phyloP scores from a whole-genome alignment of 2,329 filamentous ascomycete species.

The Fusarium vanettenii region DNA sequence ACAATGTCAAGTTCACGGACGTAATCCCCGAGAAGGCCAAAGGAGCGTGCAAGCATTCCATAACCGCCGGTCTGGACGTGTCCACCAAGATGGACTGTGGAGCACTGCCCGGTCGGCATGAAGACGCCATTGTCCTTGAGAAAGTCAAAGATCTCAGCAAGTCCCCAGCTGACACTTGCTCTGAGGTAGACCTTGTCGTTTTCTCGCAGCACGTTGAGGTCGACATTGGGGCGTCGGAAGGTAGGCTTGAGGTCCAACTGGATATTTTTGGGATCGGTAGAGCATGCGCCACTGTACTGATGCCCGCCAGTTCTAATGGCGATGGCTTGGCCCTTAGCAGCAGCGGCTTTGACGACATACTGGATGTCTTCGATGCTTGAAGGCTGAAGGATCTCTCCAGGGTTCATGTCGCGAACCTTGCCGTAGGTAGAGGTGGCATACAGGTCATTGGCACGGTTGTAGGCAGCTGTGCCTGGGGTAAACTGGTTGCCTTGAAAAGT shows the following conservation, averaged over 20 bases:
- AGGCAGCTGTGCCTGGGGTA: constrained; percentile 1
- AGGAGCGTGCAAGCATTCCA: constrained; percentile 59
- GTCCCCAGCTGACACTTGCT: constrained; percentile 54
- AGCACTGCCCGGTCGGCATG: constrained; percentile 59
- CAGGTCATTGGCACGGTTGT: constrained; percentile 43
- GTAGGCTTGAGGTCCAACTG: constrained; percentile 54
- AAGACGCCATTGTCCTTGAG: constrained; percentile 55
- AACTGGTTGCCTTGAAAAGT: constrained; percentile 7
- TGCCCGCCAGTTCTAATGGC: constrained; percentile 61
- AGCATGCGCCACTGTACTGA: constrained; percentile 62
- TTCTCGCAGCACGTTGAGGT: constrained; percentile 42
- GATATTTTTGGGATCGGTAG: constrained; percentile 57
- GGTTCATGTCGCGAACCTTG: constrained; percentile 55
- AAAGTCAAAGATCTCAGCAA: constrained; percentile 57
- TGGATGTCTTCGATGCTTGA: constrained; percentile 53
- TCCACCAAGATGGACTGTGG: constrained; percentile 58
- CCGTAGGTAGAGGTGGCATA: constrained; percentile 58
- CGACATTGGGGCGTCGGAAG: constrained; percentile 43
- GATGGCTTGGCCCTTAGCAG: constrained; percentile 52
- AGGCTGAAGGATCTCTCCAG: constrained; percentile 57
- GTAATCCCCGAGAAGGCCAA: constrained; percentile 67
- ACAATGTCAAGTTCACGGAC: constrained; percentile 61
- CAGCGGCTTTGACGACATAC: constrained; percentile 54
- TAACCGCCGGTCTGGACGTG: constrained; percentile 62
- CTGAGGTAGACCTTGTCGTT: constrained; percentile 32